A percentile compares a stretch with the other conserved stretches of the same genome.
Conservation (phyloP, 306 rosid species). For the Prunus mongolica region DNA sequence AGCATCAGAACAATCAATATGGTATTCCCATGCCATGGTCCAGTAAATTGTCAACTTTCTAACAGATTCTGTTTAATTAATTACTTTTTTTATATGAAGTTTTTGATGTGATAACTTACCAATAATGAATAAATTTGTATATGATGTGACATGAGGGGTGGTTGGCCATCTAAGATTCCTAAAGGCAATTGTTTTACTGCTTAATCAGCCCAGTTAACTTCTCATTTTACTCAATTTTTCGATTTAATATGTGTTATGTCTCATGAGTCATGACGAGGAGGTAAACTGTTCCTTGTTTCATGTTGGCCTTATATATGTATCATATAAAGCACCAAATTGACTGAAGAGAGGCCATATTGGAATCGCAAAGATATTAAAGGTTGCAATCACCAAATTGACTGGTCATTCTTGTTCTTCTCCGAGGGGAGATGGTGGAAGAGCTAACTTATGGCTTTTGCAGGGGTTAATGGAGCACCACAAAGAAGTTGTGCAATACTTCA, state of each 20-base stretch:
- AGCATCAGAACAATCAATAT: neutral
- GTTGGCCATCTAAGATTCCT: neutral
- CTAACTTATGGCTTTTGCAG: slow-evolving; percentile 40
- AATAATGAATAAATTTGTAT: neutral
- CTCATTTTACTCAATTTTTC: neutral
- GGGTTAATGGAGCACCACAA: slow-evolving; percentile 80
- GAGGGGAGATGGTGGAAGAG: slow-evolving; percentile 11
- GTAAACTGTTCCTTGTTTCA: neutral
- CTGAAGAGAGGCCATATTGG: neutral
- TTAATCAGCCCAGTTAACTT: neutral
- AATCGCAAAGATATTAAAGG: neutral
- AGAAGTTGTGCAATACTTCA: slow-evolving; percentile 76
- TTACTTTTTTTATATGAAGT: neutral
- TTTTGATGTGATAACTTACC: neutral
- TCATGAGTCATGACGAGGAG: neutral
- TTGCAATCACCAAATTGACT: neutral
- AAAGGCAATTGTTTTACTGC: neutral
- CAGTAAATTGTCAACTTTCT: neutral
- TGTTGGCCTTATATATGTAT: neutral
- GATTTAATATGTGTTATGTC: neutral
- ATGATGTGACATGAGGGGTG: neutral
- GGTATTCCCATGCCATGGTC: neutral
- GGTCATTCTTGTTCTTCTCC: neutral
- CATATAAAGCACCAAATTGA: neutral
- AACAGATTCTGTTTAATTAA: neutral